phyloP scores from a whole-genome alignment of 1,284 basidiomycete species.

The Vanrija sp. region DNA sequence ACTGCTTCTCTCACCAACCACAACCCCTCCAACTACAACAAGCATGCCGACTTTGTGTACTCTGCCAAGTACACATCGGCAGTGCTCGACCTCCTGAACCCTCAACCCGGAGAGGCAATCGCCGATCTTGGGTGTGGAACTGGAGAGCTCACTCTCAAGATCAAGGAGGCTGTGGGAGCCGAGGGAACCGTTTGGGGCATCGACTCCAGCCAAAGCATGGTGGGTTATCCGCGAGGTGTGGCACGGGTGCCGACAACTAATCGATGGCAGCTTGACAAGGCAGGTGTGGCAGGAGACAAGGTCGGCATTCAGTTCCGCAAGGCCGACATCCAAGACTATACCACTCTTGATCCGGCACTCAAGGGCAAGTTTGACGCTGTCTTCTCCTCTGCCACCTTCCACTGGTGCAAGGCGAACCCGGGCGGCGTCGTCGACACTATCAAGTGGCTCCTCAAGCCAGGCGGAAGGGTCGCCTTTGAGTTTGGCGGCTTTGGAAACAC shows the following conservation, averaged over 20 bases:
- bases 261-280: slow-evolving; percentile 58
- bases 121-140: slow-evolving; percentile 79
- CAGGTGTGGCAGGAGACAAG: slow-evolving; percentile 56
- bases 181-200: slow-evolving; percentile 62
- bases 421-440: slow-evolving; percentile 59
- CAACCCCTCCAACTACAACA: slow-evolving; percentile 36
- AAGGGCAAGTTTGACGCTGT: slow-evolving; percentile 52
- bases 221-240: slow-evolving; percentile 39
- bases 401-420: slow-evolving; percentile 78
- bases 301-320: slow-evolving; percentile 51
- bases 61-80: slow-evolving; percentile 61
- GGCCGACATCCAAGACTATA: slow-evolving; percentile 35
- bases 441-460: slow-evolving; percentile 60
- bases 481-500: slow-evolving; percentile 62
- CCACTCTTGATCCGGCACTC: slow-evolving; percentile 17
- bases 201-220: slow-evolving; percentile 70
- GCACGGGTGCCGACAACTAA: not conserved
- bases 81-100: slow-evolving; percentile 61
- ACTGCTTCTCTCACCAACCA: slow-evolving; percentile 25
- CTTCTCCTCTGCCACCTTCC: slow-evolving; percentile 72
- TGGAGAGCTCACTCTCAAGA: slow-evolving; percentile 64
- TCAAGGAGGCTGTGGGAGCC: slow-evolving; percentile 57
- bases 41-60: slow-evolving; percentile 64
- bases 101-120: slow-evolving; percentile 63
- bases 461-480: slow-evolving; percentile 67